Base-by-base conservation (phyloP, 2,329 filamentous ascomycete genomes). In the Diaporthe vaccinii region DNA sequence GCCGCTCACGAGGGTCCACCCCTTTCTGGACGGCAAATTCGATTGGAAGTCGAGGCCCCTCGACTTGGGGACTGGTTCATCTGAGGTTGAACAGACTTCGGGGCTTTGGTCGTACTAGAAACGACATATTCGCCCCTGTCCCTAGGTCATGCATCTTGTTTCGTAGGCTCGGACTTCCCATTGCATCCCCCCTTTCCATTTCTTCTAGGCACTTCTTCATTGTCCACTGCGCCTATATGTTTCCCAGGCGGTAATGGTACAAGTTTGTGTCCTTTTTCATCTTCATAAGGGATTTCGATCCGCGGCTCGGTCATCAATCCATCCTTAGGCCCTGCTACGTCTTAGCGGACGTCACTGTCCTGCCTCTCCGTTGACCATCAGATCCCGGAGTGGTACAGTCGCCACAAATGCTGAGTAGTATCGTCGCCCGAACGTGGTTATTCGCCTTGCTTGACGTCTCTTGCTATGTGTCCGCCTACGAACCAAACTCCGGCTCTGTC, bases 61-160 rank as follows among this genome's bases (percentile, higher is more conserved):
- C 14, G 31, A 25, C 31, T n/a, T 25, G 41, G 31, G 39, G 34
- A 62, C 53, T 71, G 57, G 70, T 53, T 59, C 55, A 53, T 72
- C 57, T 72, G 70, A 72, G 41, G 57, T 72, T 20, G 41, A 49
- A 39, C 70, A 61, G 69, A 49, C 41, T 34, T 58, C 28, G 57
- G 55, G 39, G 7, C 41, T 28, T 36, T 17, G 39, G 14, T 46
- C 55, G 25, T 58, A 14, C 69, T 49, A 36, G n/a, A 10, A 61
- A 31, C 14, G 41, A 46, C 44, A 39, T 31, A 44, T 28, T 44
- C 17, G n/a, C 49, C 49, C 72, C 39, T 58, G 61, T 44, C 17
- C 72, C 44, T 58, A 39, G 72, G 53, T 46, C 53, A 46, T 44
- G 51, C 41, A 62, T 49, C 28, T 58, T 69, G 61, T 44, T 62